A percentile compares a stretch with the other conserved stretches of the same genome.
phyloP scores from a whole-genome alignment of 2,329 filamentous ascomycete genomes.

The Fusarium pseudonygamai region DNA sequence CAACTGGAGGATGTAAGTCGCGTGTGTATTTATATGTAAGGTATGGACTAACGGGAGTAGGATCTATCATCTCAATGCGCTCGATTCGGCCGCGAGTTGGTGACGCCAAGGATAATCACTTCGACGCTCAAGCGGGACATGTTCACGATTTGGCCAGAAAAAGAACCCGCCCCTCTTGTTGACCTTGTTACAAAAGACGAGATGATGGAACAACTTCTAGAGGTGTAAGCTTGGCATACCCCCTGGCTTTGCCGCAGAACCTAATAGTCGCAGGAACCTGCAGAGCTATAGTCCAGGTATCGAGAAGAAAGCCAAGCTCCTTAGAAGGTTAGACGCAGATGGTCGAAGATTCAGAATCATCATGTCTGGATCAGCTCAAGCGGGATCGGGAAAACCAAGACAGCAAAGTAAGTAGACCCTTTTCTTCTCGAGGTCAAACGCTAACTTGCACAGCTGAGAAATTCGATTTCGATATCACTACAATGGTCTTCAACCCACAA shows the following conservation, averaged over 20 bases:
- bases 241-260: too few relatives aligned
- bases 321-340: slow-evolving; percentile 42
- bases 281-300: slow-evolving; percentile 30
- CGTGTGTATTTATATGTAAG: neutral
- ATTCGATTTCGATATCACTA: slow-evolving; percentile 47
- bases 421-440: neutral
- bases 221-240: slow-evolving; percentile 27
- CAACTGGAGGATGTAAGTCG: slow-evolving; percentile 46
- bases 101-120: slow-evolving; percentile 35
- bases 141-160: slow-evolving; percentile 47
- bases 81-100: slow-evolving; percentile 43
- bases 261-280: slow-evolving; percentile 29
- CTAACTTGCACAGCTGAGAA: slow-evolving; percentile 37
- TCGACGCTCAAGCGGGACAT: slow-evolving; percentile 34
- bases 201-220: slow-evolving; percentile 48
- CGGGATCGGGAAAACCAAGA: slow-evolving; percentile 28
- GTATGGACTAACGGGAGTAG: slow-evolving; percentile 25
- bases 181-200: slow-evolving; percentile 46
- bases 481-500: slow-evolving; percentile 43
- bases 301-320: slow-evolving; percentile 40
- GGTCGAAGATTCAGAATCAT: slow-evolving; percentile 42
- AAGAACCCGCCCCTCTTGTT: slow-evolving; percentile 39
- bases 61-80: slow-evolving; percentile 42
- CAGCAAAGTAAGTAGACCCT: slow-evolving; percentile 31
- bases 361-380: slow-evolving; percentile 39